Evolutionary conservation across 1,139 yeast genomes (phyloP), one percentile per base, ranked within the genome.

Genomic region (Taphrina flavorubra): DNA sequence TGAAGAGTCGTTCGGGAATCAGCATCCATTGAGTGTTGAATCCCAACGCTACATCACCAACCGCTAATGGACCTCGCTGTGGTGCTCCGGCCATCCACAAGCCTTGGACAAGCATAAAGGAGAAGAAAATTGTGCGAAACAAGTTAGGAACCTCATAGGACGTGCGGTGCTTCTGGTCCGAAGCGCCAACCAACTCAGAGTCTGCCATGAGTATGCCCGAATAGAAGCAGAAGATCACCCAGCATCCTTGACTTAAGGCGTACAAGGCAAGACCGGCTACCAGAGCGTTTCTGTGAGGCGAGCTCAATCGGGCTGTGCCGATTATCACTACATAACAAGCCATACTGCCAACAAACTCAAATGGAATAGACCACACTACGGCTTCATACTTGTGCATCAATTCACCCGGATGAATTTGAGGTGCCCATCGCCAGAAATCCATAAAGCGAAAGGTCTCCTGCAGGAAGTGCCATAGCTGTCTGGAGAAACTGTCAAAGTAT

Each of bases 131-230:
- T 13, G 51, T 59, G 44, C 47, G 18, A 13, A 31, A 11, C 37
- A 34, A 8, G 5, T 34, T 18, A 5, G 36, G 44, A 20, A 57
- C 18, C 37, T 25, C 11, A 11, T 10, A 14, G 6, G 14, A 39
- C 4, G 31, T 2, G 42, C 11, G 14, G 14, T 14, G 42, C 6
- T 39, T 6, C 14, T 3, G 14, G 3, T 3, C 14, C 6, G 42
- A 39, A 14, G 6, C 3, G 34, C 18, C 55, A 3, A 37, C 55
- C 5, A 47, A 31, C 1, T 14, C 5, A 25, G 34, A 47, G 20
- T 46, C 64, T n/a, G 64, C 65, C 31, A 51, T 8, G 34, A 49
- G 51, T 18, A 61, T 61, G 51, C 65, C 65, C 10, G 58, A 47
- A 20, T 49, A 34, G 51, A 61, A 61, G 58, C 65, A 61, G 36